Base-by-base conservation (phyloP, 495 filamentous ascomycete species). In the Aspergillus biplanus region DNA sequence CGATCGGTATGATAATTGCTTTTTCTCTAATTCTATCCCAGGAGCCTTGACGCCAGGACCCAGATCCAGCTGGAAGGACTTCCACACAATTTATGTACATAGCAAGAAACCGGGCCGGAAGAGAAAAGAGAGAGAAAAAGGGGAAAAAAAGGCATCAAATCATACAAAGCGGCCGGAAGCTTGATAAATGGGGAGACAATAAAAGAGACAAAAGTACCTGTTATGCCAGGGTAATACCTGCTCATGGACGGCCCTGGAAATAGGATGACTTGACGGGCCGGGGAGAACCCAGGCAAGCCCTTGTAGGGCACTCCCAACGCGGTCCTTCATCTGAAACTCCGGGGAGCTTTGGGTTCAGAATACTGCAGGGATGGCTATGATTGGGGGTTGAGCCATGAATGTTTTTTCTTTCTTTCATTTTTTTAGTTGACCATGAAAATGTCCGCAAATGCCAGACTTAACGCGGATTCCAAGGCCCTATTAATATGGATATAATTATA, bases 241-340 rank as follows among this genome's bases (percentile, higher is more conserved):
- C 46, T 55, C 13, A 27, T 12, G 39, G n/a, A 5, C 35, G 27
- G 53, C 53, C 53, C 52, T 42, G 53, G 12, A 15, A 33, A 32
- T 31, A 5, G 46, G 6, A 50, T 50, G 37, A 37, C 31, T 21
- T 53, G 53, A 63, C 32, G 53, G 61, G 61, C 54, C 39, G 61
- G 44, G 15, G 59, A 27, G 59, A 61, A 35, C 50, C 46, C 53
- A 63, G 37, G 44, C 52, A 27, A 13, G 15, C 48, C 34, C 33
- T 18, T 33, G 18, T 13, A 16, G 42, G 46, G 53, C 2, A 31
- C 52, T 52, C 39, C 46, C 46, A 63, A 52, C 61, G 39, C 27
- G 39, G 33, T 15, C 9, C 33, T 13, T 46, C n/a, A 32, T 33
- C 15, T 18, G 46, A 57, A 5, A 18, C 59, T 62, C 39, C 9